phyloP scores from a whole-genome alignment of 495 filamentous ascomycete genomes.

The Acidomyces sp. region DNA sequence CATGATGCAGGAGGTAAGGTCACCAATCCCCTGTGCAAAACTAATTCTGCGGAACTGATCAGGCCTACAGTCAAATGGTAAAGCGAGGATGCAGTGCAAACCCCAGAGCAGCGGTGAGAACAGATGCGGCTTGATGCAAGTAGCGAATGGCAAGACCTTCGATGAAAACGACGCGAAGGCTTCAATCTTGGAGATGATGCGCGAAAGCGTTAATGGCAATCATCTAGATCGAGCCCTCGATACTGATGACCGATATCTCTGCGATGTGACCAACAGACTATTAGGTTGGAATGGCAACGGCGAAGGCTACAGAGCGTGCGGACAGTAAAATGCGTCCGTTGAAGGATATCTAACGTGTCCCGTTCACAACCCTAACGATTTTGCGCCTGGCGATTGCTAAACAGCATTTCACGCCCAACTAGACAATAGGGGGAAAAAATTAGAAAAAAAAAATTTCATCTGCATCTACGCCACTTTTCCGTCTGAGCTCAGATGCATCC shows the following conservation, averaged over 20 bases:
- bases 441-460: too few relatives aligned
- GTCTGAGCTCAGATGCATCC: too few relatives aligned
- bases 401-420: too few relatives aligned
- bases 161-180: constrained; percentile 1
- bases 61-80: constrained; percentile 3
- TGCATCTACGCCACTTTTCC: too few relatives aligned
- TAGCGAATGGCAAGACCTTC: constrained; percentile 6
- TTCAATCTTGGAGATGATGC: constrained; percentile 13
- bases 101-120: background rate
- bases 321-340: too few relatives aligned
- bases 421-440: too few relatives aligned
- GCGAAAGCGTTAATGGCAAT: constrained; percentile 9
- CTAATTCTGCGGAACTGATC: background rate
- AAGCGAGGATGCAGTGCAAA: constrained; percentile 5
- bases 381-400: too few relatives aligned
- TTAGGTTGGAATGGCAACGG: constrained; percentile 9
- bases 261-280: constrained; percentile 11
- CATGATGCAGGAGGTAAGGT: constrained; percentile 15
- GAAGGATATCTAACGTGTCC: too few relatives aligned
- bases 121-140: constrained; percentile 16
- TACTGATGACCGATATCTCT: constrained; percentile 7
- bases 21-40: background rate
- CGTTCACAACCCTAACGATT: too few relatives aligned
- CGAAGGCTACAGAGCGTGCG: background rate
- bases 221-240: background rate